Conservation (phyloP, 345 rosid genomes). For the Hirschfeldia incana region DNA sequence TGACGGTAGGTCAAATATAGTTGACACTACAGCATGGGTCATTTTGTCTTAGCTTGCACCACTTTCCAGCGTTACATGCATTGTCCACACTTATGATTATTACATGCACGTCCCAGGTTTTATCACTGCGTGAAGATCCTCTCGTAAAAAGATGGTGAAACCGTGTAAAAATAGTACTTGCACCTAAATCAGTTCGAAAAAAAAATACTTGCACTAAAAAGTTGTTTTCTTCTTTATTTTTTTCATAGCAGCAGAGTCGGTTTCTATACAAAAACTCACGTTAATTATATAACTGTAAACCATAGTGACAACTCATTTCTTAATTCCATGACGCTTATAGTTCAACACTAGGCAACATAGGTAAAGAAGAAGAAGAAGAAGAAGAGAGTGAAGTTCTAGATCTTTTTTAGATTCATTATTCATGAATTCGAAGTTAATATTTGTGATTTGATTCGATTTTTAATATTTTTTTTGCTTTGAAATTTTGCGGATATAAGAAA, state of each 20-base stretch:
- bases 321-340: conserved; percentile 3
- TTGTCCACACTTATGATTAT: conserved; percentile 9
- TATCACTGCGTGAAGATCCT: conserved; percentile 7
- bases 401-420: not conserved
- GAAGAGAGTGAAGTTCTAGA: not conserved
- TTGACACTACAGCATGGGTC: conserved; percentile 15
- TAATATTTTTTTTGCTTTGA: too few relatives aligned
- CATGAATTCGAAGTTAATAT: not conserved
- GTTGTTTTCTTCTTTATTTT: not conserved
- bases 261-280: not conserved
- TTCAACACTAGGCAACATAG: not conserved
- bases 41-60: conserved; percentile 27
- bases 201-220: not conserved
- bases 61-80: conserved; percentile 15
- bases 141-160: conserved; percentile 6
- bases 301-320: conserved; percentile 4
- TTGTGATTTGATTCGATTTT: too few relatives aligned
- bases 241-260: not conserved
- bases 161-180: not conserved
- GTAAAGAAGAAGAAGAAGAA: not conserved
- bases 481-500: too few relatives aligned
- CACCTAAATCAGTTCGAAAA: too few relatives aligned
- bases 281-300: not conserved
- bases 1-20: too few relatives aligned
- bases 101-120: conserved; percentile 31